A percentile compares a stretch with the other conserved stretches of the same genome.
phyloP scores from a whole-genome alignment of 257 asterid genomes.

The Solanum bulbocastanum region DNA sequence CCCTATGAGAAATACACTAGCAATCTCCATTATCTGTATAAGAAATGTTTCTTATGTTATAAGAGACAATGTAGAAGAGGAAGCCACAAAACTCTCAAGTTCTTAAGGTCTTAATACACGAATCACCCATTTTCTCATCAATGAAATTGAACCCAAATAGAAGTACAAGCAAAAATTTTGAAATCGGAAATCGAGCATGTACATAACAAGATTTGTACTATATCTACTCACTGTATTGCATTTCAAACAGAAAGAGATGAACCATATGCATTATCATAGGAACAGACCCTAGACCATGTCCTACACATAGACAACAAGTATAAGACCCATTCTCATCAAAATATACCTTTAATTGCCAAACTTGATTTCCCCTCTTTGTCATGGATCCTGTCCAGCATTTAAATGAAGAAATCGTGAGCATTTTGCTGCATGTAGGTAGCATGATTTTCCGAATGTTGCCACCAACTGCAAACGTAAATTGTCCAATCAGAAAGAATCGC shows the following conservation, averaged over 20 bases:
- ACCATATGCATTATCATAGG: not conserved
- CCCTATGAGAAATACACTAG: constrained; percentile 66
- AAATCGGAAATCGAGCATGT: not conserved
- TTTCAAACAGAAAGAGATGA: not conserved
- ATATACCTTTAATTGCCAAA: constrained; percentile 39
- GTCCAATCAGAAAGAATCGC: not conserved
- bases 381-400: constrained; percentile 77
- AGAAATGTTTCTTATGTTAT: not conserved
- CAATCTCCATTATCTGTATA: constrained; percentile 69
- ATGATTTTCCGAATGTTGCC: constrained; percentile 90
- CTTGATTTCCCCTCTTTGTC: constrained; percentile 64
- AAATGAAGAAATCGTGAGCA: constrained; percentile 90
- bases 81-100: not conserved
- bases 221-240: not conserved
- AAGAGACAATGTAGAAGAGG: not conserved
- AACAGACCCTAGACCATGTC: not conserved
- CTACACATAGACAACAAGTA: not conserved
- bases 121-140: too few relatives aligned
- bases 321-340: not conserved
- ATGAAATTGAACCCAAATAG: not conserved
- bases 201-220: not conserved
- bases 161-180: not conserved
- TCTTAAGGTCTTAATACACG: too few relatives aligned
- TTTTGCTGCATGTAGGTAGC: constrained; percentile 94
- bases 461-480: constrained; percentile 56